Base-by-base conservation (phyloP, 768 basidiomycete species). In the Brasilioporus rufonigricans region DNA sequence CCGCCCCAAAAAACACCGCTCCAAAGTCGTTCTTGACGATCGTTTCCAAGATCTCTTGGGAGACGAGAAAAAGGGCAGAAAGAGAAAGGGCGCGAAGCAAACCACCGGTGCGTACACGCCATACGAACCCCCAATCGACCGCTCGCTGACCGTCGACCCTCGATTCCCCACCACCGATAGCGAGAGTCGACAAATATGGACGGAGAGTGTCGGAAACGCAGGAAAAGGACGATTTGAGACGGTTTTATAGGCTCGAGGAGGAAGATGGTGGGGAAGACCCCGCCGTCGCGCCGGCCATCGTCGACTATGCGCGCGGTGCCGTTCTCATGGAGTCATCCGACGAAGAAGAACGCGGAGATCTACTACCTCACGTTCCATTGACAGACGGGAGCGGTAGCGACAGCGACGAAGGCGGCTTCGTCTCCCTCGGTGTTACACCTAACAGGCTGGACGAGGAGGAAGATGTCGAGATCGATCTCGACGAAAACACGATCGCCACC, bases 151-250 rank as follows among this genome's bases (percentile, higher is more conserved):
- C 27, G 9, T 29, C 9, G 9, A 29, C 27, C 27, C 27, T 29
- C 27, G 27, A 9, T 5, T 29, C 5, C 9, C 24, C 27, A 14
- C 14, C 40, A 2, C 21, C 23, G 4, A 46, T 69, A 82, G 82
- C 76, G 19, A 80, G 77, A 44, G 90, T 94, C 47, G 94, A 97
- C 77, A 96, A 95, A 73, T 95, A 94, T 70, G 94, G 94, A 31
- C 83, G 93, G 50, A 74, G 77, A 13, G 64, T 94, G 8, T 79
- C 86, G 21, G 75, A 74, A n/a, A 80, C 78, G 7, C 85, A 89
- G 46, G 87, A 92, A 49, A 77, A 80, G 50, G 92, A 93, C 53
- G 83, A 86, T 61, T 69, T 97, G 39, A 82, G 82, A 55, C 81
- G 85, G 47, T 96, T 91, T 72, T 96, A 97, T 67, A 87, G 83